Base-by-base conservation (phyloP, 1,284 basidiomycete genomes). In the Ceratobasidium theobromae region DNA sequence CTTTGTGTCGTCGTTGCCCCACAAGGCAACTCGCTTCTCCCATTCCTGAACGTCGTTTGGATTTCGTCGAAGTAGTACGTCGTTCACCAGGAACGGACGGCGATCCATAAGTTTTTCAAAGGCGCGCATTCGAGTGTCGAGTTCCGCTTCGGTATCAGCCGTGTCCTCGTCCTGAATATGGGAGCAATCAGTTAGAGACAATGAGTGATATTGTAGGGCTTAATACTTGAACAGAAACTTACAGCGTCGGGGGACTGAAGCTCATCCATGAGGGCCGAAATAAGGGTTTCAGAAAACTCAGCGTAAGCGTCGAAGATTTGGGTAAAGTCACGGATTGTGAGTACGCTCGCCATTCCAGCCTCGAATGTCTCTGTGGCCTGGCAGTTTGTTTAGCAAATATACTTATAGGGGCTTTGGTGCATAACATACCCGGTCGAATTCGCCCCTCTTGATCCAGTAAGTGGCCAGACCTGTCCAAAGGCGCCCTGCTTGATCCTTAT, bases 1-100 rank as follows among this genome's bases (percentile, higher is more conserved):
- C 81, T 95, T 95, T 71, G 90, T 92, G 75, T 99, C 96, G 72
- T 98, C 85, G 55, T 93, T 88, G 12, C 91, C 96, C 84, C 88
- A 95, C 43, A 99, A 77, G 2, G 93, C 93, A n/a, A 98, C 86
- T 9, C 95, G 82, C 78, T 99, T 99, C 79, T 98, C 96, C 97
- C 97, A 99, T 76, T 99, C 97, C 72, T 97, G 95, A 0, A 99
- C 96, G 73, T 99, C 97, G 73, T 98, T 93, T 0, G 94, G 93
- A 79, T 99, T 99, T 71, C 97, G 81, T 66, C 97, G 82, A 27
- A 99, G 78, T 30, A 99, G 78, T 1, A 99, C 97, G 72, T 98
- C 95, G 74, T 99, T 99, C 62, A 98, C 88, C 67, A 99, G 81
- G 83, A 99, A 99, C 1, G 95, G 97, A 72, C 97, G 79, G 45